Percentiles rank a stretch among this genome's conserved stretches.
Evolutionary conservation across 108 stramenopile genomes (phyloP).

Genomic region (Skeletonema costatum): DNA sequence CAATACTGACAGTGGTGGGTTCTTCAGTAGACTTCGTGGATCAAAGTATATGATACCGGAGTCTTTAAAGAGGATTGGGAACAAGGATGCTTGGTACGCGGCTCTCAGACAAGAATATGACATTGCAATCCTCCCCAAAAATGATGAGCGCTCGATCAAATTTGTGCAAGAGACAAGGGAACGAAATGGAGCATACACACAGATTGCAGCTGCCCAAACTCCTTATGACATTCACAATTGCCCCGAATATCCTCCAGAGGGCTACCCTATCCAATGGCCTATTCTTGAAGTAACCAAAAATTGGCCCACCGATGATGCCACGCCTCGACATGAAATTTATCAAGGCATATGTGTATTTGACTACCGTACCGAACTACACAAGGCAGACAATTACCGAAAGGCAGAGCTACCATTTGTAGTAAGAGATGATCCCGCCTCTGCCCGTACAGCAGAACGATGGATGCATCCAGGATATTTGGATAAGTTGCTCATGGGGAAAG

Average conservation of each 20-base stretch:
- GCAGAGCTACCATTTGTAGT: slow-evolving; percentile 96
- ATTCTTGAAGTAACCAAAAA: slow-evolving; percentile 68
- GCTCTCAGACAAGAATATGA: slow-evolving; percentile 60
- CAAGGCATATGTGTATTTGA: slow-evolving; percentile 88
- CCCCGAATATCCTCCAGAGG: slow-evolving; percentile 69
- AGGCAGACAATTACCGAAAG: slow-evolving; percentile 85
- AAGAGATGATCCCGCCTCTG: slow-evolving; percentile 89
- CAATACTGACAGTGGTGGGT: neutral
- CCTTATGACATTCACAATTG: slow-evolving; percentile 76
- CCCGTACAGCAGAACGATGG: slow-evolving; percentile 87
- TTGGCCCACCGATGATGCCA: slow-evolving; percentile 72
- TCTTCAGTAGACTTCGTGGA: slow-evolving; percentile 24
- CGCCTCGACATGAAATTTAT: slow-evolving; percentile 48
- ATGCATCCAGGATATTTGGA: slow-evolving; percentile 78
- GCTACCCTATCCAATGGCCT: slow-evolving; percentile 83
- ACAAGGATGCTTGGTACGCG: slow-evolving; percentile 59
- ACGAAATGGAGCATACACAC: slow-evolving; percentile 21
- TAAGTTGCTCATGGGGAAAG: slow-evolving; percentile 64
- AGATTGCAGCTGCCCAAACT: slow-evolving; percentile 20
- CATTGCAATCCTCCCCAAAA: slow-evolving; percentile 47
- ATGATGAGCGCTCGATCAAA: slow-evolving; percentile 37
- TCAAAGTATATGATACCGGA: slow-evolving; percentile 58
- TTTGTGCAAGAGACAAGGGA: slow-evolving; percentile 16
- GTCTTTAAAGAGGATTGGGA: slow-evolving; percentile 61
- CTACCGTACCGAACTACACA: slow-evolving; percentile 75